Evolutionary conservation across 169 alveolate species (phyloP), one percentile per base, ranked within the genome.

Genomic region (Eimeria necatrix): DNA sequence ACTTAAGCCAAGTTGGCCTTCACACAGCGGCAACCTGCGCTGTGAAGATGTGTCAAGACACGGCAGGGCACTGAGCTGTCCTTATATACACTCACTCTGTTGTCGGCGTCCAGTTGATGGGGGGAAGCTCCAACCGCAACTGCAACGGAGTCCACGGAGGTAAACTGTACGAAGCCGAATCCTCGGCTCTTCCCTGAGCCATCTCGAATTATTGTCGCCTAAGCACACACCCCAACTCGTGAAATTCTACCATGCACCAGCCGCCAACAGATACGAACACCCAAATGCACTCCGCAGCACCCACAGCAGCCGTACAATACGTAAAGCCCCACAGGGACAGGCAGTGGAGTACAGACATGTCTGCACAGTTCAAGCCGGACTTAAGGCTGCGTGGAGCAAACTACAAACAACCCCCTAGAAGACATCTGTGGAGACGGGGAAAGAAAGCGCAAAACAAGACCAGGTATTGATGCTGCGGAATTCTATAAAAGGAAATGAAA

Each of bases 111-210:
- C 20, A 85, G 93, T 61, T 85, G 93, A 80, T 85, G 93, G 53
- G 93, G 93, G 9, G 93, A 85, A 20, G 93, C 93, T 60, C 80
- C 93, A 60, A 85, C 93, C 5, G 93, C 93, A 52, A 85, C 18
- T 16, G 93, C 93, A 24, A 85, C 93, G 51, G 93, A 85, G 49
- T 85, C 93, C 80, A 85, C 80, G 51, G 93, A 85, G 49, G 76
- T 59, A 46, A 85, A 85, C 93, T 85, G 93, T 64, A 85, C 93
- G 64, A 85, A 85, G 49, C 93, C 93, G 49, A 85, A 85, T 24
- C 93, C 93, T 48, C 93, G 80, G 61, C 93, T 85, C 64, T 85
- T 85, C 26, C 93, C 93, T 4, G 81, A 10, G 80, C 80, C 80
- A 61, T 85, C 93, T 14, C 93, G 61, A 51, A 85, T 85, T 61